Conservation (phyloP, 2,329 filamentous ascomycete species). For the Epichloe gansuensis region DNA sequence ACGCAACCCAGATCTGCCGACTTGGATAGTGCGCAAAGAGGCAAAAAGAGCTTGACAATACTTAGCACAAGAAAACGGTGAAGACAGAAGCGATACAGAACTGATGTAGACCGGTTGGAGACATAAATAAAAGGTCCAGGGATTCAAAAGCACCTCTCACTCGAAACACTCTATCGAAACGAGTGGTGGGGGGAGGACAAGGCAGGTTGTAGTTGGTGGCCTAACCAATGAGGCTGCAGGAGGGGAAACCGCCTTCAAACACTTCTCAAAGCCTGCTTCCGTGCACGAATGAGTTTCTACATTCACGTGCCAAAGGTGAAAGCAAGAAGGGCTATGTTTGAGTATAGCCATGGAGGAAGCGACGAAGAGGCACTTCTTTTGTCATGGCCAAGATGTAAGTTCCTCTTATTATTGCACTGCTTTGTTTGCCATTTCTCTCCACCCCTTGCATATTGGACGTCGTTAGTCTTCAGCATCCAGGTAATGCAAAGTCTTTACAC, state of each 20-base stretch:
- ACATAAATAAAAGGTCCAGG: too few species aligned
- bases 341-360: constrained; percentile 30
- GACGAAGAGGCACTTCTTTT: constrained; percentile 36
- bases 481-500: background rate
- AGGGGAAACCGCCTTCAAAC: background rate
- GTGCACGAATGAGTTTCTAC: background rate
- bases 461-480: background rate
- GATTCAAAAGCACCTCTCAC: too few species aligned
- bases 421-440: background rate
- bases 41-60: too few species aligned
- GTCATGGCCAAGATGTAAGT: constrained; percentile 28
- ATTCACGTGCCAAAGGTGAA: background rate
- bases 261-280: too few species aligned
- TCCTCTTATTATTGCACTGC: background rate
- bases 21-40: too few species aligned
- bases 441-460: background rate
- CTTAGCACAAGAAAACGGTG: too few species aligned
- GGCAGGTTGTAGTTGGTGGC: background rate
- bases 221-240: background rate
- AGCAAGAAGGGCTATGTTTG: background rate
- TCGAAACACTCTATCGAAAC: too few species aligned
- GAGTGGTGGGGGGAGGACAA: too few species aligned
- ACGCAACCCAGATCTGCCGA: too few species aligned
- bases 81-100: too few species aligned
- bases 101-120: too few species aligned